Evolutionary conservation across 2,329 filamentous ascomycete species (phyloP), one percentile per base, ranked within the genome.

Genomic region (Aspergillus latus): DNA sequence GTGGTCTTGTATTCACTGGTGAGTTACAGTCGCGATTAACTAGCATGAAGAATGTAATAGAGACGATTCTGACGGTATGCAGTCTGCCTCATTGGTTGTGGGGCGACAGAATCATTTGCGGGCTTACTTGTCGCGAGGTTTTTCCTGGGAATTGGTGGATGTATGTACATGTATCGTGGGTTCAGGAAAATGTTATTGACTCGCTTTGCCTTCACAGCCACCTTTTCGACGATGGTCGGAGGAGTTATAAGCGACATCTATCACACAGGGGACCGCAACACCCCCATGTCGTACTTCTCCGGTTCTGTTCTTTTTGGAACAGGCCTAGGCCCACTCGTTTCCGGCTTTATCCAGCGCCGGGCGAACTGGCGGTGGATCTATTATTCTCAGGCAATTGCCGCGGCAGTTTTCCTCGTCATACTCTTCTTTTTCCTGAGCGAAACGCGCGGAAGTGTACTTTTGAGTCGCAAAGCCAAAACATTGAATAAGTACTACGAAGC

Each of bases 231-330:
- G 15, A 92, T 96, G 82, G 88, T 96, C 0, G 92, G 92, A 15
- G 92, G 92, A 5, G 89, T 97, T 5, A 88, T 97, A 40, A 88
- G 88, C 48, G 92, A 97, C 68, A 83, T 96, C 54, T 96, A 92
- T 76, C 84, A 87, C 47, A 84, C 89, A 8, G 77, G 88, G 59
- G 86, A 89, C 47, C 82, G 93, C 34, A 96, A 97, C 66, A 90
- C 88, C 0, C 89, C 92, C 0, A 96, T 97, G 93, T 88, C 90
- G 0, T 70, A 96, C 0, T 97, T 96, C 71, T 88, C 88, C 15
- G 90, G 88, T 0, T 79, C 81, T 4, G 92, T 91, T 0, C 77
- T 97, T 0, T 81, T 88, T 8, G 92, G 91, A 0, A 95, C 91
- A 0, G 91, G 91, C 0, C 75, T 88, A 1, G 92, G 92, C 0